Evolutionary conservation across 2,329 filamentous ascomycete genomes (phyloP), one percentile per base, ranked within the genome.

Genomic region (Calonectria hawksworthii): DNA sequence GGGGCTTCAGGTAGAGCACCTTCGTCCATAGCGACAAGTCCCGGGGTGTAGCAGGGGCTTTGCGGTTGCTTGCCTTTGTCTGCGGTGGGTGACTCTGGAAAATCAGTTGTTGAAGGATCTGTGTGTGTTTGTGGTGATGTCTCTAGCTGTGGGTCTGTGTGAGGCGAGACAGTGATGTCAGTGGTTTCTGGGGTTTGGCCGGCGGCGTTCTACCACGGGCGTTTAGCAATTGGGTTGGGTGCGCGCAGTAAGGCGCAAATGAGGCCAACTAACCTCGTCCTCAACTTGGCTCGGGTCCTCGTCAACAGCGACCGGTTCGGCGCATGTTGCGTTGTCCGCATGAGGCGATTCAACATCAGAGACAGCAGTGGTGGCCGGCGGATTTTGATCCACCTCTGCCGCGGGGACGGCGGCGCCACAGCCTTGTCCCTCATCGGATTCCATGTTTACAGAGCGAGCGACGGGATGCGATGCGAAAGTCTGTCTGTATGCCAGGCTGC

Each of bases 181-280:
- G 47, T 38, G 47, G 38, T 63, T 54, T 64, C 65, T 65, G 32
- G 34, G n/a, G 32, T 26, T 23, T 28, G 41, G 32, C 18, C 56
- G 38, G 36, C 56, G 26, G 56, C n/a, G 14, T 30, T 54, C 71
- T 69, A 34, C 30, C 44, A 50, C 16, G n/a, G 28, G 47, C 16
- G 10, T 54, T 73, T 50, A 73, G 66, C 66, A 59, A 50, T 51
- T 50, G 36, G 56, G 56, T 38, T 63, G 56, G 23, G 56, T 14
- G 56, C 8, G 21, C 14, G 56, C 14, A 21, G 26, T 52, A 59
- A 59, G 38, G 38, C 36, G 51, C 65, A 51, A 51, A 64, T 66
- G 26, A 56, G 30, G 34, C 41, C 34, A 65, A 69, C 71, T 70
- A 32, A 73, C 71, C 66, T 73, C 66, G 23, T 56, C 34, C 47